Evolutionary conservation across 495 filamentous ascomycete species (phyloP).

Genomic region (Hypoxylon fuscum): DNA sequence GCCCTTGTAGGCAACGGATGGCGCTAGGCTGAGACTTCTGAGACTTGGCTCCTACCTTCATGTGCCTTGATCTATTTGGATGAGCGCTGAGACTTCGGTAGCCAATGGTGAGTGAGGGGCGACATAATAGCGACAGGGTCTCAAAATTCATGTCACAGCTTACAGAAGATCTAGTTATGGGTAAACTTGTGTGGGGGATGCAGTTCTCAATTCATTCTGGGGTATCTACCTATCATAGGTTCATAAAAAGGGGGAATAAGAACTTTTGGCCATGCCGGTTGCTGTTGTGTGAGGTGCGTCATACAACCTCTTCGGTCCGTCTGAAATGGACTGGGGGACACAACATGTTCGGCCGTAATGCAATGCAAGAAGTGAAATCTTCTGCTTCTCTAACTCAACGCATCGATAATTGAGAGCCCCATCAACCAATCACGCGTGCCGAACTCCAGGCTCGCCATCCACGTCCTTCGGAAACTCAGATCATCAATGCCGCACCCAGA

Average conservation of each 20-base stretch:
- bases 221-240: constrained; percentile 34
- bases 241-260: constrained; percentile 22
- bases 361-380: not conserved
- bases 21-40: too few species aligned
- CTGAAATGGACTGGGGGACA: not conserved
- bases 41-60: too few species aligned
- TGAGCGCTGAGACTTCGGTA: too few species aligned
- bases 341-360: not conserved
- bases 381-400: constrained; percentile 1
- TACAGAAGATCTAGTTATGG: not conserved
- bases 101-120: too few species aligned
- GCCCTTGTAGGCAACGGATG: too few species aligned
- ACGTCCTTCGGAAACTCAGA: constrained; percentile 7
- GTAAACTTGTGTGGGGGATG: constrained; percentile 2
- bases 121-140: too few species aligned
- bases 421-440: not conserved
- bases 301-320: not conserved
- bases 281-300: constrained; percentile 1
- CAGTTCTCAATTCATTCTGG: constrained; percentile 13
- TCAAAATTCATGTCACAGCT: not conserved
- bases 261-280: constrained; percentile 1
- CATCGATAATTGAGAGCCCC: not conserved
- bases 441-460: not conserved
- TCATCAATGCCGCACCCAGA: constrained; percentile 15
- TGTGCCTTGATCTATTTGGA: too few species aligned